Evolutionary conservation across 2,329 filamentous ascomycete species (phyloP), one percentile per base, ranked within the genome.

Genomic region (Fusarium sp.): DNA sequence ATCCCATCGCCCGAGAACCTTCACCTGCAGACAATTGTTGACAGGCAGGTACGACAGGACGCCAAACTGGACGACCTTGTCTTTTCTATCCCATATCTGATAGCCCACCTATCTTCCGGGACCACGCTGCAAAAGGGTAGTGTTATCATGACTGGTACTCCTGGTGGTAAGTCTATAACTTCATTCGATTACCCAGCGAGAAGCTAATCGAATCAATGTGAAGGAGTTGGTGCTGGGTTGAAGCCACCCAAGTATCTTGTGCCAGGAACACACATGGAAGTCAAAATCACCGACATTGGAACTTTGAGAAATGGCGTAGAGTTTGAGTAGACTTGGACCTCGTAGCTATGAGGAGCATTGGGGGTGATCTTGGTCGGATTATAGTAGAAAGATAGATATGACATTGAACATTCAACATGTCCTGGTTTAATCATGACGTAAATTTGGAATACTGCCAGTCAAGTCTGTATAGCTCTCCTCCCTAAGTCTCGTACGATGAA

Each of bases 21-120:
- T 43, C 71, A 75, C 0, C 68, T 88, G 9, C 77, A 73, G 53
- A 87, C 84, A 0, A 74, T 76, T 2, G 75, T 87, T 0, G 81
- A 87, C 63, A 83, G 82, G 0, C 79, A 84, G 41, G 39, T 82
- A 3, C 76, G 83, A 13, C 86, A 88, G 71, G 75, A 80, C 5
- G 75, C 76, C 20, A 56, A 60, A 7, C 72, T 81, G 4, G 68
- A 66, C 0, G 83, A 85, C 65, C 67, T 86, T n/a, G 71, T 84
- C 3, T 85, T 86, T 66, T 79, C 79, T 7, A 78, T 79, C 20
- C 72, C 75, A 5, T 74, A 79, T 33, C 49, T 82, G 6, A 64
- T 82, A 3, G 72, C 74, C 0, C 80, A 80, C 43, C 62, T 83
- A 1, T 81, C 79, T 0, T 72, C 76, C 0, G 82, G 82, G 3